Conservation (phyloP, 805 yeast genomes). For the Metschnikowia picachoensis region DNA sequence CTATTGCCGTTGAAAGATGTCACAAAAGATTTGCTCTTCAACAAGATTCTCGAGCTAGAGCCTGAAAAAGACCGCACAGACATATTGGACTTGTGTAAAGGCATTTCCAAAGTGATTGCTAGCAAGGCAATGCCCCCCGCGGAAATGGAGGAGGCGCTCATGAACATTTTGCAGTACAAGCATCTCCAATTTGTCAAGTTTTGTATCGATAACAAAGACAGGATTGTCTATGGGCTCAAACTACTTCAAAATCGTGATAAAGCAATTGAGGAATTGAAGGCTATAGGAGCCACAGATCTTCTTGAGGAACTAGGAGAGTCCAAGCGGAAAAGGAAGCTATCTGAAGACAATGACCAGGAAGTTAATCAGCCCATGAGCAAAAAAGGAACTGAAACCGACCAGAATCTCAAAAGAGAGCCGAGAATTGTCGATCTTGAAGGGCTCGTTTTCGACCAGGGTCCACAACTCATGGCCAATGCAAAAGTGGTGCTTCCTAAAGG, state of each 20-base stretch:
- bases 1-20: constrained; percentile 10
- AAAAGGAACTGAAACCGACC: background rate
- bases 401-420: constrained; percentile 36
- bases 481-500: constrained; percentile 78
- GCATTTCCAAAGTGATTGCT: constrained; percentile 39
- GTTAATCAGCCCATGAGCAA: constrained; percentile 5
- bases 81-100: constrained; percentile 35
- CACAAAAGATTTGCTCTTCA: constrained; percentile 12
- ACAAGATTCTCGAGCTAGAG: constrained; percentile 36
- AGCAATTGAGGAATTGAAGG: constrained; percentile 43
- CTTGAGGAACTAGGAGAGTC: constrained; percentile 38
- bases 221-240: constrained; percentile 52
- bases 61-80: constrained; percentile 35
- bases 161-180: constrained; percentile 50
- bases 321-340: constrained; percentile 12
- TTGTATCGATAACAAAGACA: constrained; percentile 47
- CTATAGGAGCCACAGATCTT: constrained; percentile 37
- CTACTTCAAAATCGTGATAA: constrained; percentile 32
- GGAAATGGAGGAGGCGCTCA: constrained; percentile 51
- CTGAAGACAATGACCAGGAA: background rate
- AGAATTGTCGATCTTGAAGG: constrained; percentile 59
- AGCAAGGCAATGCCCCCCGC: constrained; percentile 33
- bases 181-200: constrained; percentile 46
- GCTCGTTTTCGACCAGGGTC: constrained; percentile 67
- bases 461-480: constrained; percentile 60